These are phyloP conservation scores for Chlorociboria aeruginascens DNA, from an alignment of 495 filamentous ascomycete species.

Conservation along the genomic window DNA sequence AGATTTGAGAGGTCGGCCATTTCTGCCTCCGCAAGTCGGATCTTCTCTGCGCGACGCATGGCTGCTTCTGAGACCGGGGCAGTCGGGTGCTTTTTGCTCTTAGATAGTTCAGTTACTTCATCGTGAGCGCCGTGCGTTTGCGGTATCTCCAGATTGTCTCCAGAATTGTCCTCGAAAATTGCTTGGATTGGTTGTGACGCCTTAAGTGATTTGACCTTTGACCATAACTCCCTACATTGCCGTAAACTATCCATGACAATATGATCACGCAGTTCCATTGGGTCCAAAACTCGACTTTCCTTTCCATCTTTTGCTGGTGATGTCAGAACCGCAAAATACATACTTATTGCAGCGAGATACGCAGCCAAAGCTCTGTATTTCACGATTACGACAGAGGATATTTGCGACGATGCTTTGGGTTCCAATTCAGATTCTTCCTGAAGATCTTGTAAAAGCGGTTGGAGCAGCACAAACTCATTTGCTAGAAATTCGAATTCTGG, in stretches of 20 bases:
- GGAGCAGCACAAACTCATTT: constrained; percentile 64
- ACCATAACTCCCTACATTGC: constrained; percentile 70
- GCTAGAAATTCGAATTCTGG: constrained; percentile 84
- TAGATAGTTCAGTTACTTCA: background rate
- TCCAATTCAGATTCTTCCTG: constrained; percentile 38
- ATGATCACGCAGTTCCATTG: constrained; percentile 71
- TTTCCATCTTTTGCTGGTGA: constrained; percentile 48
- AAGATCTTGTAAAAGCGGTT: constrained; percentile 48
- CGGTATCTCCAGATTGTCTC: constrained; percentile 1
- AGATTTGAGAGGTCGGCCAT: constrained; percentile 31
- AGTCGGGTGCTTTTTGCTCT: constrained; percentile 1
- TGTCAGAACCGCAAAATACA: constrained; percentile 88
- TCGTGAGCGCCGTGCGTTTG: background rate
- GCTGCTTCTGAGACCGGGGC: constrained; percentile 4
- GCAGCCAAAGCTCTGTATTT: constrained; percentile 67
- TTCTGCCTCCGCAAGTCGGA: background rate
- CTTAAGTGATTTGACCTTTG: constrained; percentile 52
- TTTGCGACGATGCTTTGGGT: constrained; percentile 31
- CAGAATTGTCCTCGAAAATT: background rate
- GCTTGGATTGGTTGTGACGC: background rate
- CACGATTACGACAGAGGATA: constrained; percentile 36
- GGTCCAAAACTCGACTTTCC: constrained; percentile 35
- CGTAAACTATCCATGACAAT: constrained; percentile 77
- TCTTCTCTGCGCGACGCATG: background rate
- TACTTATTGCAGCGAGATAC: constrained; percentile 73